Evolutionary conservation across 345 rosid species (phyloP).

Genomic region (Psidium friedrichsthalianum): DNA sequence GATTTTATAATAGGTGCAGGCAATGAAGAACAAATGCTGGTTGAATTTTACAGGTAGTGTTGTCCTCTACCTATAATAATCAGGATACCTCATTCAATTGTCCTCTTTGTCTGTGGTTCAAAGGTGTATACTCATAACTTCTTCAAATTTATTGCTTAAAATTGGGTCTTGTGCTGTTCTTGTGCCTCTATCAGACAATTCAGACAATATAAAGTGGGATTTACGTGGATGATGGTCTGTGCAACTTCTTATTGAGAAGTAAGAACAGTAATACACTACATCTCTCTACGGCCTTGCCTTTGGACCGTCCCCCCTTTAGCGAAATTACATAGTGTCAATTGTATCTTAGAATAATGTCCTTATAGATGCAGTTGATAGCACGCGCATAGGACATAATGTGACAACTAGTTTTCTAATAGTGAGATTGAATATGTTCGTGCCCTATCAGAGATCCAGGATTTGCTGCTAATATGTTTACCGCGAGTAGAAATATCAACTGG

Average conservation of each 20-base stretch:
- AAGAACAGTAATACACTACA: background rate
- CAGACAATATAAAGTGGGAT: background rate
- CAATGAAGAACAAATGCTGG: constrained; percentile 20
- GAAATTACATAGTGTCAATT: accelerated
- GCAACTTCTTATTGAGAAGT: background rate
- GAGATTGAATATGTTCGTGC: background rate
- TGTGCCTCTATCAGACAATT: background rate
- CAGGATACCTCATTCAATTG: background rate
- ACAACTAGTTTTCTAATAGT: background rate
- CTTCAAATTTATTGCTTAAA: background rate
- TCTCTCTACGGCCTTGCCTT: background rate
- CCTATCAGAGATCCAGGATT: background rate
- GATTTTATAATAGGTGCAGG: constrained; percentile 29
- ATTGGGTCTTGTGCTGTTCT: background rate
- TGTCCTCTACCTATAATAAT: background rate
- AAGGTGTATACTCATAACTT: background rate
- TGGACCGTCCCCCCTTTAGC: background rate
- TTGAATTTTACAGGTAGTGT: constrained; percentile 49
- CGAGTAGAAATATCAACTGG: background rate
- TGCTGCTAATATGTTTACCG: background rate
- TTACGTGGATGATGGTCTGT: background rate
- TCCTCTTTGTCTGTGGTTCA: background rate
- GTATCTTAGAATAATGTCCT: background rate
- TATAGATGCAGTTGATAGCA: background rate
- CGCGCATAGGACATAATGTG: background rate